Base-by-base conservation (phyloP, 495 filamentous ascomycete genomes). In the Trichoderma gamsii region DNA sequence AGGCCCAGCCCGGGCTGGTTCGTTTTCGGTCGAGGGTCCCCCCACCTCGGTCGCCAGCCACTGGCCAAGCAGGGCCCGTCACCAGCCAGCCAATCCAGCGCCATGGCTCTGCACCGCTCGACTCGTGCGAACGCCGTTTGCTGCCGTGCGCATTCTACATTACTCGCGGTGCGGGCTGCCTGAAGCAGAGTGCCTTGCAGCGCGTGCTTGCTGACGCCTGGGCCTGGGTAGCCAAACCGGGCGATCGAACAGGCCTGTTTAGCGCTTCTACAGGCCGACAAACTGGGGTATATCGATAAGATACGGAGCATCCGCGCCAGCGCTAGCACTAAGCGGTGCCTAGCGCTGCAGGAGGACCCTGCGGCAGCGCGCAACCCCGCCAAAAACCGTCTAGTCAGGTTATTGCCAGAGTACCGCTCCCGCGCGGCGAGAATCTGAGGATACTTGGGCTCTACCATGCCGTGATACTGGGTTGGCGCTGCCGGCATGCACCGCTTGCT, bases 251-350 rank as follows among this genome's bases (percentile, higher is more conserved):
- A 49, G 44, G 15, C 15, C 44, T 16, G 6, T 49, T 11, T 49
- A n/a, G 44, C 44, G n/a, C 23, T 4, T 23, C 27, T 61, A 61
- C 23, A 23, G 56, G 23, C 56, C 27, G n/a, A 18, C 56, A 61
- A 61, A 25, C 56, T 61, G 56, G 56, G 56, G 56, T 61, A 61
- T 61, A 61, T 61, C 56, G 56, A 61, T 61, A 61, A 61, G 56
- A 61, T 61, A 61, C 56, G 56, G 56, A 18, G 56, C 11, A 32
- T 23, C 56, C 56, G 29, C 25, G 56, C 56, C 56, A 61, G 25
- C 56, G 56, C 56, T 61, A 61, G 56, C n/a, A 12, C 51, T 5
- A 59, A 59, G 51, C 51, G 51, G 21, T 12, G 0, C 11, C 25
- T 61, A 61, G 56, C 25, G 56, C 56, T 61, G 56, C 56, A 61